phyloP scores from a whole-genome alignment of 1,284 basidiomycete species.

The Irpex rosettiformis region DNA sequence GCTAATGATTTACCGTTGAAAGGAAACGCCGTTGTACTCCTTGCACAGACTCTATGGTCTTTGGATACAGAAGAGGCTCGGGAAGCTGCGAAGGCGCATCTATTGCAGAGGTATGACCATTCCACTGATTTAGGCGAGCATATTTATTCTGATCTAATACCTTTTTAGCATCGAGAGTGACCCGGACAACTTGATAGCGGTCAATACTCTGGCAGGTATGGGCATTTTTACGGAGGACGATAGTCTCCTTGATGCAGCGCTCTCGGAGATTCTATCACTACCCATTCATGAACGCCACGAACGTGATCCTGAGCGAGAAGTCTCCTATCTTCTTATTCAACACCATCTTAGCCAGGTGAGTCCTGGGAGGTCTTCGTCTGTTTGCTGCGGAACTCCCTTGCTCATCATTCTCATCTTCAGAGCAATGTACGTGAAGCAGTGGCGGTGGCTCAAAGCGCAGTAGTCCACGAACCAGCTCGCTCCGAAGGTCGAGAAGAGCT shows the following conservation, averaged over 20 bases:
- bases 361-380: no score
- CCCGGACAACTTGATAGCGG: constrained; percentile 73
- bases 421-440: constrained; percentile 46
- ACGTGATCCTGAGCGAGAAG: constrained; percentile 64
- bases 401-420: constrained; percentile 30
- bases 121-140: background rate
- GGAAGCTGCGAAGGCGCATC: constrained; percentile 75
- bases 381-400: background rate
- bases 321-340: constrained; percentile 64
- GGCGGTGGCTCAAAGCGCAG: constrained; percentile 50
- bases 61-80: constrained; percentile 70
- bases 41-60: constrained; percentile 82
- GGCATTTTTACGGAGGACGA: constrained; percentile 80
- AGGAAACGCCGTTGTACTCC: constrained; percentile 71
- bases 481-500: constrained; percentile 46
- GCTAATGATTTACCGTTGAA: constrained; percentile 46
- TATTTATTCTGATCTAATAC: background rate
- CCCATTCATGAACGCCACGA: constrained; percentile 57
- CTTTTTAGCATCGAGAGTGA: constrained; percentile 57
- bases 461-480: constrained; percentile 54
- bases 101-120: constrained; percentile 75
- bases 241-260: constrained; percentile 80
- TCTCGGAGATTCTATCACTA: constrained; percentile 75
- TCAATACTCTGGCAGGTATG: constrained; percentile 83
- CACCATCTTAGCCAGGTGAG: constrained; percentile 65